These are phyloP conservation scores for Sphaerobolus stellatus DNA, from an alignment of 1,284 basidiomycete genomes.

Conservation along the genomic window DNA sequence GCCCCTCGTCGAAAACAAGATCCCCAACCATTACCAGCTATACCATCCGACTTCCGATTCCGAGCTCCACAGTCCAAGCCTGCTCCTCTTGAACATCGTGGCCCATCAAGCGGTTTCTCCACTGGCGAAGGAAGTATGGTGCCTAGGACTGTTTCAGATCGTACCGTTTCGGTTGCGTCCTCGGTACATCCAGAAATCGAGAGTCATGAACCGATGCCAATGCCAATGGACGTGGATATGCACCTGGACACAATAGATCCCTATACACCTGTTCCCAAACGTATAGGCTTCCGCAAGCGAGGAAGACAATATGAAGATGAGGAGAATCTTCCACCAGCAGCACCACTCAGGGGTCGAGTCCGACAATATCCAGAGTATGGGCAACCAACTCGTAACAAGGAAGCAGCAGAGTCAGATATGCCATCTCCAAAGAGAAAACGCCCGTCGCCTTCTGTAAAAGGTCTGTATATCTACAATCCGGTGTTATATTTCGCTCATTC, in stretches of 20 bases:
- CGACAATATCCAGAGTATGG: neutral
- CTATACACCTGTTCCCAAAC: constrained; percentile 5
- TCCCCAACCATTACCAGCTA: neutral
- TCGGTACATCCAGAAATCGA: constrained; percentile 11
- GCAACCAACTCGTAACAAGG: too few relatives aligned
- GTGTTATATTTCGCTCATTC: too few relatives aligned
- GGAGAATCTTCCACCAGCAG: constrained; percentile 10
- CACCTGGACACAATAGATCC: neutral
- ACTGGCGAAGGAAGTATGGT: neutral
- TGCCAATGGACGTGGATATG: neutral
- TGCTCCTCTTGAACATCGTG: constrained; percentile 4
- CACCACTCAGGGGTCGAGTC: constrained; percentile 2
- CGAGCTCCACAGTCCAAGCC: neutral
- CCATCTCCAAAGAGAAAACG: too few relatives aligned
- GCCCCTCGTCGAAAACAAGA: constrained; percentile 2
- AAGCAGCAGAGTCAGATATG: too few relatives aligned
- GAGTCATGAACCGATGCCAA: neutral
- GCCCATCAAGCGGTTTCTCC: neutral
- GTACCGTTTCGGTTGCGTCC: constrained; percentile 9
- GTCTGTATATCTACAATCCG: too few relatives aligned
- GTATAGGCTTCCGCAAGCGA: neutral
- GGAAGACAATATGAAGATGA: neutral
- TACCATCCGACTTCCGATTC: neutral
- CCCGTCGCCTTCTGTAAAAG: too few relatives aligned
- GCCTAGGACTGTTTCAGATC: neutral